These are phyloP conservation scores for Dactylellina drechsleri DNA, from an alignment of 2,329 filamentous ascomycete genomes.

Conservation along the genomic window DNA sequence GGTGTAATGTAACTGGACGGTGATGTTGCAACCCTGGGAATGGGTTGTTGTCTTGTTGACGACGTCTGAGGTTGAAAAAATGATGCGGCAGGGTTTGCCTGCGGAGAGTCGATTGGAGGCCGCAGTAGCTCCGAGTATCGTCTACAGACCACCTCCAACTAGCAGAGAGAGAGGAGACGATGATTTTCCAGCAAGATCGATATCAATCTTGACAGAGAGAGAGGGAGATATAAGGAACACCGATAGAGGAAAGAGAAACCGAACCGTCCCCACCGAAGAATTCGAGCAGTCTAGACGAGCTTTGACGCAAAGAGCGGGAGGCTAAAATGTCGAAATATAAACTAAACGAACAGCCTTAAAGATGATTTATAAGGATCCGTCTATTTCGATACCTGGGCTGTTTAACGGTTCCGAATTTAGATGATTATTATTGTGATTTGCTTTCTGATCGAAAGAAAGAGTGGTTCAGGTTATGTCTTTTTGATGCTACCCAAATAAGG, in stretches of 20 bases:
- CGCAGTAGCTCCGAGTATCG: background rate
- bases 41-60: conserved; percentile 3
- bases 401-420: too few relatives aligned
- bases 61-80: conserved; percentile 22
- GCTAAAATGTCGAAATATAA: conserved; percentile 16
- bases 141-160: background rate
- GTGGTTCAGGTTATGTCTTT: conserved; percentile 43
- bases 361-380: too few relatives aligned
- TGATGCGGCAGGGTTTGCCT: conserved; percentile 39
- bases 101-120: background rate
- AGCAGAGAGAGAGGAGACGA: background rate
- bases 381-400: too few relatives aligned
- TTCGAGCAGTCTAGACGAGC: conserved; percentile 14
- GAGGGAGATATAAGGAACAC: conserved; percentile 13
- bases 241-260: conserved; percentile 31
- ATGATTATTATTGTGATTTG: background rate
- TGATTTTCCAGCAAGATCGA: background rate
- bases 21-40: conserved; percentile 36
- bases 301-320: conserved; percentile 14
- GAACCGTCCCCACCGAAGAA: conserved; percentile 40
- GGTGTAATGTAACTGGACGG: conserved; percentile 5
- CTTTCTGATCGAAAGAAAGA: background rate
- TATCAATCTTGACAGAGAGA: too few relatives aligned
- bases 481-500: conserved; percentile 28
- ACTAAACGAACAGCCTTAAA: too few relatives aligned